These are phyloP conservation scores for Saccharomycopsis sp. DNA, from an alignment of 805 yeast species.

Conservation along the genomic window DNA sequence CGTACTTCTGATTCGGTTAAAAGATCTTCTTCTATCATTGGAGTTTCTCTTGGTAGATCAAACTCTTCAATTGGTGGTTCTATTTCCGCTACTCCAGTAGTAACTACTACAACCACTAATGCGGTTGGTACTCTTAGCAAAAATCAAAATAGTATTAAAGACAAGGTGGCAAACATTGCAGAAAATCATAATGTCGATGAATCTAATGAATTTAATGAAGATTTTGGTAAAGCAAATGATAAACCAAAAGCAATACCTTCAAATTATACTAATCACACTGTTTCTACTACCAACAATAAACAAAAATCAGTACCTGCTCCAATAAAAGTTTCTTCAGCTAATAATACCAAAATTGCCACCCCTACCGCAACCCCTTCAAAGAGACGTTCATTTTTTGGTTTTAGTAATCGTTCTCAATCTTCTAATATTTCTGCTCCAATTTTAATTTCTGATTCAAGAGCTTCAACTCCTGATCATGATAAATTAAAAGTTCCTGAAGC, in stretches of 20 bases:
- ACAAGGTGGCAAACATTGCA: neutral
- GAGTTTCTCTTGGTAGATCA: neutral
- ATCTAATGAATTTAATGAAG: slow-evolving; percentile 11
- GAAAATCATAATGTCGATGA: too few species aligned
- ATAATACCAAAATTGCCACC: neutral
- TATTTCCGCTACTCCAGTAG: slow-evolving; percentile 3
- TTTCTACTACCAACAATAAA: neutral
- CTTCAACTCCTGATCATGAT: neutral
- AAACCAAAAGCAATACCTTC: neutral
- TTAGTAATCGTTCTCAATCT: too few species aligned
- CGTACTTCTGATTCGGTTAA: neutral
- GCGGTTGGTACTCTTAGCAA: slow-evolving; percentile 10
- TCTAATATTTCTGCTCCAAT: too few species aligned
- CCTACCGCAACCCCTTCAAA: slow-evolving; percentile 3
- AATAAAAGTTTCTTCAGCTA: neutral
- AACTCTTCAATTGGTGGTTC: neutral
- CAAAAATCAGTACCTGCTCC: neutral
- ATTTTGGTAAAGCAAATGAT: slow-evolving; percentile 1
- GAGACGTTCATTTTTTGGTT: slow-evolving; percentile 12
- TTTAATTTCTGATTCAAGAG: neutral
- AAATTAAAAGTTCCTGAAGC: slow-evolving; percentile 9
- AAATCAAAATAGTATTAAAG: neutral
- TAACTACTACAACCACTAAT: slow-evolving; percentile 9
- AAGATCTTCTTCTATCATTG: slow-evolving; percentile 5
- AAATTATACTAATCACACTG: too few species aligned